Evolutionary conservation across 352 stramenopile species (phyloP).

Genomic region (Phytophthora vignae): DNA sequence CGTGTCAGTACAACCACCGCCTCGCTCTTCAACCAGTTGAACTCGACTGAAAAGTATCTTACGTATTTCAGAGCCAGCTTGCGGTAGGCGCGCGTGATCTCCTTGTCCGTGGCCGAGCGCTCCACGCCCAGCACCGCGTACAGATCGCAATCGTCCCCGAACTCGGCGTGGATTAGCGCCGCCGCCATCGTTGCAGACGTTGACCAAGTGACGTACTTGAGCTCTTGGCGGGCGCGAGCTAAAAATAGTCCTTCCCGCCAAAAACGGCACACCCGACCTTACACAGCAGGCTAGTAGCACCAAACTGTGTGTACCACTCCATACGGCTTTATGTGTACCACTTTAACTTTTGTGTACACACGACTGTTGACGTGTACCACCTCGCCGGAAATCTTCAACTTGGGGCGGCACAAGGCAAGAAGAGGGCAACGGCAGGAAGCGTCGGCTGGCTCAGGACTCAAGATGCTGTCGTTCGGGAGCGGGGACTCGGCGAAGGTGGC

Average conservation of each 20-base stretch:
- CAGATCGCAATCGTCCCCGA: slow-evolving; percentile 73
- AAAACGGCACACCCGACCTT: background rate
- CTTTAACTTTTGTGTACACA: background rate
- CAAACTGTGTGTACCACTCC: no score
- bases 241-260: slow-evolving; percentile 25
- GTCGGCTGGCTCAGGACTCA: background rate
- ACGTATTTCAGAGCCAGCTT: slow-evolving; percentile 74
- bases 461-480: slow-evolving; percentile 56
- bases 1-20: background rate
- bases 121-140: slow-evolving; percentile 83
- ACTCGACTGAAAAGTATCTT: slow-evolving; percentile 5
- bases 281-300: background rate
- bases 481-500: slow-evolving; percentile 61
- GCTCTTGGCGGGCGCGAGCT: background rate
- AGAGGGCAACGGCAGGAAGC: background rate
- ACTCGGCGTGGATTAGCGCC: slow-evolving; percentile 60
- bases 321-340: no score
- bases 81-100: slow-evolving; percentile 75
- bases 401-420: slow-evolving; percentile 4
- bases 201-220: slow-evolving; percentile 7
- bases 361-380: slow-evolving; percentile 31
- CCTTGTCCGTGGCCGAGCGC: slow-evolving; percentile 64
- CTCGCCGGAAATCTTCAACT: slow-evolving; percentile 39
- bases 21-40: slow-evolving; percentile 9
- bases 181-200: slow-evolving; percentile 34